These are phyloP conservation scores for Auricularia cornea DNA, from an alignment of 768 basidiomycete species.

Conservation along the genomic window DNA sequence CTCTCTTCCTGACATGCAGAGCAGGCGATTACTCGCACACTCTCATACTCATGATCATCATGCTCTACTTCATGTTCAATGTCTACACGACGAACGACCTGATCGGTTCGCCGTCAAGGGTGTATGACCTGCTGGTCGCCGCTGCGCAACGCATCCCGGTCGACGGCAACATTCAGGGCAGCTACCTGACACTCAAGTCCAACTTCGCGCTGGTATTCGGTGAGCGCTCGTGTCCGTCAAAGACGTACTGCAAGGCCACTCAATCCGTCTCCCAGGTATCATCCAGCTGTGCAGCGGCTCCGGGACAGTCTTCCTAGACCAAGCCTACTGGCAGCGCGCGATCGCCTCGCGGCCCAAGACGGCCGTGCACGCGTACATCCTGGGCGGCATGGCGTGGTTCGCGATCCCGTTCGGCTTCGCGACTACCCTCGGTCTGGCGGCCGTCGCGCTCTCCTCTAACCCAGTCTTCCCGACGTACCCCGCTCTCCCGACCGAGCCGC, in stretches of 20 bases:
- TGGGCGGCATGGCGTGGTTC: slow-evolving; percentile 52
- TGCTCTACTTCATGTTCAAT: slow-evolving; percentile 28
- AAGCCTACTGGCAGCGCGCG: slow-evolving; percentile 47
- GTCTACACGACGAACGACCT: slow-evolving; percentile 27
- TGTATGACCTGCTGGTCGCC: slow-evolving; percentile 44
- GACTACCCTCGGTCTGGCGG: slow-evolving; percentile 33
- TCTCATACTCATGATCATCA: slow-evolving; percentile 34
- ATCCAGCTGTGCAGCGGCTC: background rate
- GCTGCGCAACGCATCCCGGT: slow-evolving; percentile 34
- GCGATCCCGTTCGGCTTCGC: slow-evolving; percentile 45
- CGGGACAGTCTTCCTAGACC: slow-evolving; percentile 7
- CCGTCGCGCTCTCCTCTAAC: slow-evolving; percentile 30
- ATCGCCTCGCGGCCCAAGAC: slow-evolving; percentile 29
- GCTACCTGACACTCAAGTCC: slow-evolving; percentile 34
- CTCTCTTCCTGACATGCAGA: slow-evolving; percentile 33
- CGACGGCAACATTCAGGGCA: slow-evolving; percentile 39
- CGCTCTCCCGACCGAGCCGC: background rate
- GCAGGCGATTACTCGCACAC: slow-evolving; percentile 39
- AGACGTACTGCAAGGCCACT: too few species aligned
- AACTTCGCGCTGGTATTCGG: slow-evolving; percentile 18
- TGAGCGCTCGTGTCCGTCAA: too few species aligned
- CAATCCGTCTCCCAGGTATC: slow-evolving; percentile 2
- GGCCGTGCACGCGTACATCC: slow-evolving; percentile 34
- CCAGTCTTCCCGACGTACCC: slow-evolving; percentile 45
- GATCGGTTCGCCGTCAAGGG: slow-evolving; percentile 30